Evolutionary conservation across 2,329 filamentous ascomycete species (phyloP).

Genomic region (Tolypocladium paradoxum): DNA sequence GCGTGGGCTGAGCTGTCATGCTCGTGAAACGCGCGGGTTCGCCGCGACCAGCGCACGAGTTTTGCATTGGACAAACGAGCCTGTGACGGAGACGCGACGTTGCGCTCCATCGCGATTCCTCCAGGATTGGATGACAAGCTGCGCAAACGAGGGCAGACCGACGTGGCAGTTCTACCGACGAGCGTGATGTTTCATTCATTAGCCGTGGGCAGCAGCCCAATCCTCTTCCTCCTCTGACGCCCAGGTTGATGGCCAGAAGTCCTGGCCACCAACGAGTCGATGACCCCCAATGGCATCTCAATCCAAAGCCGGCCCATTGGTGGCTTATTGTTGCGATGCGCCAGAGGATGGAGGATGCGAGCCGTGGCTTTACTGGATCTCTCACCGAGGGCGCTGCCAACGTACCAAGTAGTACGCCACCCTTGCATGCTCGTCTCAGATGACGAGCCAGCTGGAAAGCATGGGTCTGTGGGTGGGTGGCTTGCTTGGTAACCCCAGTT

Average conservation of each 20-base stretch:
- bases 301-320: not conserved
- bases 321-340: not conserved
- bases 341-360: no score
- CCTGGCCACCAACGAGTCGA: not conserved
- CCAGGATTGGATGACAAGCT: not conserved
- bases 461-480: not conserved
- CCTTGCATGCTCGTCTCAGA: not conserved
- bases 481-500: not conserved
- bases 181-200: not conserved
- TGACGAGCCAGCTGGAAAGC: not conserved
- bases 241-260: not conserved
- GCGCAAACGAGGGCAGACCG: not conserved
- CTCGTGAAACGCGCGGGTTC: not conserved
- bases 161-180: conserved; percentile 5
- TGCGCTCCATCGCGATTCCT: not conserved
- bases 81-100: not conserved
- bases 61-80: not conserved
- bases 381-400: not conserved
- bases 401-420: not conserved
- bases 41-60: not conserved
- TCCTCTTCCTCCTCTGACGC: not conserved
- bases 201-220: not conserved
- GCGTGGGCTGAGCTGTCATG: not conserved
- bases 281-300: not conserved
- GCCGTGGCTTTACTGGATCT: not conserved